Evolutionary conservation across 768 basidiomycete species (phyloP), one percentile per base, ranked within the genome.

Genomic region (Suillus bovinus): DNA sequence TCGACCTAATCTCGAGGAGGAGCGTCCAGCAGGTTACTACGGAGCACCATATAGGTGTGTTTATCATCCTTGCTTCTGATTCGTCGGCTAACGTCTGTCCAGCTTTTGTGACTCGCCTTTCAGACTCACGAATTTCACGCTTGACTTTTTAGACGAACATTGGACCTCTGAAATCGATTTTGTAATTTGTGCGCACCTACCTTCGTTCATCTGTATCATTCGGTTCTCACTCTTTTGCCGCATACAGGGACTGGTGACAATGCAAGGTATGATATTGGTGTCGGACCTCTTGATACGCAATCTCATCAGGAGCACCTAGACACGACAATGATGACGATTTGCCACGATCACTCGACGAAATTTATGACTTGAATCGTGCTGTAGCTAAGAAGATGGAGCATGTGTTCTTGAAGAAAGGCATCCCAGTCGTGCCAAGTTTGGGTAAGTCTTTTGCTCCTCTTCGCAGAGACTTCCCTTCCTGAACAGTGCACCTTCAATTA

Each of bases 101-200:
- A 92, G 89, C 55, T 84, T 88, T n/a, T 94, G 94, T 69, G 94
- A 96, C 73, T 83, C 93, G 14, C 92, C 94, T 0, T 77, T 92
- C 46, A 76, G 79, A 14, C 82, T 95, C 22, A 85, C 89, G 34
- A 91, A 96, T 72, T 81, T 83, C 50, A 94, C 93, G 20, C 81
- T 96, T 59, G 88, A 94, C 66, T 92, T 82, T 77, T 74, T 95
- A 59, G 87, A 87, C 59, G 81, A 86, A 68, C 82, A 92, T 63
- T 95, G 91, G 92, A 83, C 86, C 41, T 80, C 84, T 63, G 86
- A 95, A 67, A 83, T 96, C 34, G 94, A 96, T 71, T 96, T 96
- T 72, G 92, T 96, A 29, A 80, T 96, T 29, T 94, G 91, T 90
- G 70, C 68, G 82, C 79, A 20, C 50, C 55, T 56, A 33, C 41